phyloP scores from a whole-genome alignment of 2,329 filamentous ascomycete species.

The Stemphylium lycopersici region DNA sequence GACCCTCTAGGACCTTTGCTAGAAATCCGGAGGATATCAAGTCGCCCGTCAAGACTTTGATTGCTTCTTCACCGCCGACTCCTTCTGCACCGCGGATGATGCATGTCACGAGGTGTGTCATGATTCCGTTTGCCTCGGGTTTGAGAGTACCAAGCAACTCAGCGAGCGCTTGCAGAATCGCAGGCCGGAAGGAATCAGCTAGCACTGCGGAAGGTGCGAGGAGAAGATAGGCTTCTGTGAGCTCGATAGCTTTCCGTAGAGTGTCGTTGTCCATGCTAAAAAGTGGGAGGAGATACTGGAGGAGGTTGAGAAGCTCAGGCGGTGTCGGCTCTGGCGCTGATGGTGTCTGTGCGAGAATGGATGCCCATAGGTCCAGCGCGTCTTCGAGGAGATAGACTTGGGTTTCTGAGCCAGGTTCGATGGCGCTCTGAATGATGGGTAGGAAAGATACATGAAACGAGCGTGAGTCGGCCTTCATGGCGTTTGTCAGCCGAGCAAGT shows the following conservation, averaged over 20 bases:
- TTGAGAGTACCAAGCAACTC: slow-evolving; percentile 55
- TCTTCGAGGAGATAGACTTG: slow-evolving; percentile 85
- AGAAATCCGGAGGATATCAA: slow-evolving; percentile 65
- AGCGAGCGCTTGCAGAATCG: slow-evolving; percentile 49
- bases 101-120: slow-evolving; percentile 55
- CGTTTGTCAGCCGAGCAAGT: slow-evolving; percentile 81
- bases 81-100: slow-evolving; percentile 58
- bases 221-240: slow-evolving; percentile 57
- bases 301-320: slow-evolving; percentile 51
- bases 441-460: slow-evolving; percentile 81
- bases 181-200: slow-evolving; percentile 48
- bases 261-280: slow-evolving; percentile 58
- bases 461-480: slow-evolving; percentile 78
- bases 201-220: slow-evolving; percentile 56
- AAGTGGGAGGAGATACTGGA: slow-evolving; percentile 54
- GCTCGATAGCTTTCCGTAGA: slow-evolving; percentile 56
- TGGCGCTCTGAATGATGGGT: slow-evolving; percentile 80
- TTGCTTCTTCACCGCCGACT: slow-evolving; percentile 58
- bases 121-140: slow-evolving; percentile 55
- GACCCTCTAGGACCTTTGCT: slow-evolving; percentile 57
- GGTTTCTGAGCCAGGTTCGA: slow-evolving; percentile 70
- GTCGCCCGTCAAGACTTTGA: slow-evolving; percentile 59
- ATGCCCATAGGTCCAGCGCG: slow-evolving; percentile 85
- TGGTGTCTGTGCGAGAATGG: slow-evolving; percentile 69
- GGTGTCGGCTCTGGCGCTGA: slow-evolving; percentile 50